phyloP scores from a whole-genome alignment of 495 filamentous ascomycete species.

The Hyaloscypha variabilis region DNA sequence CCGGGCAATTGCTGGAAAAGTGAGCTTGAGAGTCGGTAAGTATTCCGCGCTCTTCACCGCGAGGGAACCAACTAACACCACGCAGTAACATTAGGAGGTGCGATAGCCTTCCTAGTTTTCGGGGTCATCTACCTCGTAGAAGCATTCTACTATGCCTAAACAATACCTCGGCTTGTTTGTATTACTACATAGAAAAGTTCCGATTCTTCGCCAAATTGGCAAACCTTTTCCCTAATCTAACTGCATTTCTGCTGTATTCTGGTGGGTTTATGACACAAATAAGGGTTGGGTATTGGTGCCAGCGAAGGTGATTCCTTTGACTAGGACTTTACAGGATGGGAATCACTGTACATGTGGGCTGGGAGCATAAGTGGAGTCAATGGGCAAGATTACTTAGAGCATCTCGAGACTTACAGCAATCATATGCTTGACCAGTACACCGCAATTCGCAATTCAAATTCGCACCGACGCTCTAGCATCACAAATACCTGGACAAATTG shows the following conservation, averaged over 20 bases:
- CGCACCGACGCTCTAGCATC: background rate
- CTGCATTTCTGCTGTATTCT: conserved; percentile 4
- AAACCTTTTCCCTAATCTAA: conserved; percentile 12
- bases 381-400: conserved; percentile 1
- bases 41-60: conserved; percentile 32
- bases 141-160: conserved; percentile 58
- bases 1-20: conserved; percentile 86
- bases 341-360: conserved; percentile 1
- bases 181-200: conserved; percentile 20
- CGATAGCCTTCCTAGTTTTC: conserved; percentile 87
- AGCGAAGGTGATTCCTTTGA: background rate
- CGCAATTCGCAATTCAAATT: background rate
- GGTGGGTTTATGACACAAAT: background rate
- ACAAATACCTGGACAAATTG: background rate
- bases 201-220: conserved; percentile 8
- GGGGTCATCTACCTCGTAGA: conserved; percentile 90
- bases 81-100: conserved; percentile 90
- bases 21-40: conserved; percentile 96
- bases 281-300: conserved; percentile 9
- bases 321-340: background rate
- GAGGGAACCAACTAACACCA: conserved; percentile 12
- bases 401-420: conserved; percentile 1
- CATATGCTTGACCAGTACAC: background rate
- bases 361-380: conserved; percentile 16
- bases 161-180: conserved; percentile 5